Conservation (phyloP, 805 yeast species). For the Saitoella complicata region DNA sequence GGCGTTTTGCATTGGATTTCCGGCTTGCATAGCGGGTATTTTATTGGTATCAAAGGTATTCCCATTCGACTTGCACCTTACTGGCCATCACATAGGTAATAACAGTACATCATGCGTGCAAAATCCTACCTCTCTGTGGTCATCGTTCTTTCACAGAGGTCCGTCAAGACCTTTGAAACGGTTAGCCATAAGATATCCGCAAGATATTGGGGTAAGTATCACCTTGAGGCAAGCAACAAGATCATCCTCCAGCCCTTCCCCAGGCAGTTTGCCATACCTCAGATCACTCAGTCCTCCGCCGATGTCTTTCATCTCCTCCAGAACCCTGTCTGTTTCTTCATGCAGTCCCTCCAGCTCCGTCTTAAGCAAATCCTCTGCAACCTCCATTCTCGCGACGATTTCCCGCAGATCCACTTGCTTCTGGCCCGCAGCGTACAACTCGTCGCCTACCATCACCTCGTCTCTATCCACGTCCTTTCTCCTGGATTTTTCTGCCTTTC, state of each 20-base stretch:
- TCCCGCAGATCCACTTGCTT: background rate
- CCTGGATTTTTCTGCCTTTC: no score
- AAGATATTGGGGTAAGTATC: background rate
- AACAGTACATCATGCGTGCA: background rate
- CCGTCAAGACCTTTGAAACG: background rate
- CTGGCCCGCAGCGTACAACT: no score
- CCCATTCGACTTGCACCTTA: background rate
- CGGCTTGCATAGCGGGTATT: no score
- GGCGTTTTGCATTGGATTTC: no score
- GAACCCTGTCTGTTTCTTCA: background rate
- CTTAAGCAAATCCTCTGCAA: slow-evolving; percentile 4
- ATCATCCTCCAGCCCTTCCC: background rate
- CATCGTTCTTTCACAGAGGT: background rate
- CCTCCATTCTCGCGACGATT: slow-evolving; percentile 7
- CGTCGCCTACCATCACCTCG: no score
- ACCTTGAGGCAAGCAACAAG: slow-evolving; percentile 2
- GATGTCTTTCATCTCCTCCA: slow-evolving; percentile 1
- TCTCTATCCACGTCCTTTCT: no score
- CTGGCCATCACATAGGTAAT: background rate
- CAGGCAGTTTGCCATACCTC: slow-evolving; percentile 5
- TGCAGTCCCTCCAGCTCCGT: slow-evolving; percentile 3
- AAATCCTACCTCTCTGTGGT: background rate
- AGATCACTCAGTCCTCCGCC: slow-evolving; percentile 10
- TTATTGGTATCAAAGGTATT: no score
- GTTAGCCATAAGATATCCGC: background rate